Base-by-base conservation (phyloP, 768 basidiomycete genomes). In the Russula vinacea region DNA sequence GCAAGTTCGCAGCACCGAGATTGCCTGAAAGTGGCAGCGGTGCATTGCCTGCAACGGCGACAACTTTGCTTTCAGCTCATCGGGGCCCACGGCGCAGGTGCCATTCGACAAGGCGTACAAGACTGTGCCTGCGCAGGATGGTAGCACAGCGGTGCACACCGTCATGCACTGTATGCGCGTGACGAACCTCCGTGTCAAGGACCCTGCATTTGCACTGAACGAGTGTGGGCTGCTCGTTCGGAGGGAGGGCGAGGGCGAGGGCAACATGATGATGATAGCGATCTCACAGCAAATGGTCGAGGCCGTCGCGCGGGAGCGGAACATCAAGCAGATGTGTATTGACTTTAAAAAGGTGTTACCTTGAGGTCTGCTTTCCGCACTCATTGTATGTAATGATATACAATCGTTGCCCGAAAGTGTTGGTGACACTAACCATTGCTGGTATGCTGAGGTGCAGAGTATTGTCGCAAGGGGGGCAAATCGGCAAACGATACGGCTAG, bases 171-270 rank as follows among this genome's bases (percentile, higher is more conserved):
- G 89, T 73, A 87, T 92, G 1, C 78, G 79, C 19, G 90, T 87
- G 33, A 92, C 92, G 53, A 88, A 90, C 74, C 77, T 98, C 58
- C 83, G 91, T 1, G 74, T 86, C 0, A 92, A 97, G 60, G 96
- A 98, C 73, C 84, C 87, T 0, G 89, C 92, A 0, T 94, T 92
- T 75, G 92, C 94, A 2, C 74, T 98, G 68, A 88, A 90, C 61
- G 93, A 95, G 72, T 88, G 90, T 64, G 93, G 94, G 33, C 74
- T 98, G 59, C 79, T 97, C 19, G 76, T 74, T 59, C 77, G 80
- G 45, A 70, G 49, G 72, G n/a, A n/a, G n/a, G n/a, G n/a, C n/a
- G 71, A 54, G 60, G 70, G 49, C 59, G 74, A 69, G 19, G 72
- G 68, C 22, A 74, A 68, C 24, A 68, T 69, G 65, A 79, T 81